Conservation (phyloP, 2,329 filamentous ascomycete species). For the Blastomyces silverae region DNA sequence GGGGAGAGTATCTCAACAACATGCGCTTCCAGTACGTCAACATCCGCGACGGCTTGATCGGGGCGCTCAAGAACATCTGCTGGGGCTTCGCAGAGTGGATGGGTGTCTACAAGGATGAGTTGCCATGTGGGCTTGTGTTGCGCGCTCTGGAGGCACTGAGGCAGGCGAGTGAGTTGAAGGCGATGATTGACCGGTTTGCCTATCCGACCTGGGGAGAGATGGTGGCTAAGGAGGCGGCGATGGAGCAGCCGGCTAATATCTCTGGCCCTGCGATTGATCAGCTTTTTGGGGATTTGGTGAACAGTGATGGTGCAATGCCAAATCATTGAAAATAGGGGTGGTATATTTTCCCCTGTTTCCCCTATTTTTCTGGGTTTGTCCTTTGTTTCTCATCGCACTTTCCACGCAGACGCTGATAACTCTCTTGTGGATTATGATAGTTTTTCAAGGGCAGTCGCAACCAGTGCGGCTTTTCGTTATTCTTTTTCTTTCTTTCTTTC, state of each 20-base stretch:
- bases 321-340: not conserved
- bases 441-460: not conserved
- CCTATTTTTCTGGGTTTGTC: not conserved
- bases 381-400: not conserved
- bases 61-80: not conserved
- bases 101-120: not conserved
- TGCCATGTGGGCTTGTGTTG: not conserved
- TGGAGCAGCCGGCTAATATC: not conserved
- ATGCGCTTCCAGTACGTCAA: constrained; percentile 10
- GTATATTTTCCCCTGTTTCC: not conserved
- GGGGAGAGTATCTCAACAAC: constrained; percentile 8
- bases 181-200: constrained; percentile 4
- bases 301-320: not conserved
- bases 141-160: not conserved
- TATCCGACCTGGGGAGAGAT: constrained; percentile 6
- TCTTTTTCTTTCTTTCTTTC: no score
- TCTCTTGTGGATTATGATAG: not conserved
- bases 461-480: not conserved
- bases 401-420: constrained; percentile 1
- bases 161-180: not conserved
- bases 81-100: constrained; percentile 12
- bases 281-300: constrained; percentile 1
- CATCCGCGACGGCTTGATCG: not conserved
- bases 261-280: not conserved
- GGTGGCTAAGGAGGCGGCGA: not conserved